A percentile compares a stretch with the other conserved stretches of the same genome.
Conservation (phyloP, 768 basidiomycete species). For the Paxillus ammoniavirescens region DNA sequence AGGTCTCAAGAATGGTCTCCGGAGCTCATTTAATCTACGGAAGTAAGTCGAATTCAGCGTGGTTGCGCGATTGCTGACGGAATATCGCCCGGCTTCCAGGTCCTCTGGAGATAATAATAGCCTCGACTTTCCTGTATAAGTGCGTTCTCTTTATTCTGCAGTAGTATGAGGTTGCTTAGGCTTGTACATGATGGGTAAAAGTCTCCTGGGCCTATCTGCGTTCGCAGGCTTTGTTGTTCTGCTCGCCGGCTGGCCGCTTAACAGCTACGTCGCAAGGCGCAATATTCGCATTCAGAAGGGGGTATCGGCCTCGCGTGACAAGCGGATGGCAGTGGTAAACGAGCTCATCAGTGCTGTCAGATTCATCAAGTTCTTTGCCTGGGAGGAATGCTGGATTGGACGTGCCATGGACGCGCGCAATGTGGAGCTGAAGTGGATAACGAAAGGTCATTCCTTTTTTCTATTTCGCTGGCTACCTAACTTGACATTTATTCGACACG, state of each 20-base stretch:
- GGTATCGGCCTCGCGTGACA: constrained; percentile 31
- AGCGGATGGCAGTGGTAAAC: constrained; percentile 37
- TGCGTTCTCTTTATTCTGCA: not conserved
- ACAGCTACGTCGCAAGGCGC: constrained; percentile 33
- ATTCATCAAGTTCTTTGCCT: constrained; percentile 36
- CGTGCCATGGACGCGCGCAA: constrained; percentile 45
- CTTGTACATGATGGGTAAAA: not conserved
- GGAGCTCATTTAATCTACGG: constrained; percentile 61
- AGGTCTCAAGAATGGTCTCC: constrained; percentile 48
- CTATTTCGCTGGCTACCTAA: not conserved
- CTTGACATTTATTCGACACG: not conserved
- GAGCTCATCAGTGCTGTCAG: constrained; percentile 35
- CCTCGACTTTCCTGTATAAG: constrained; percentile 28
- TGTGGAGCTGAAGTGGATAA: constrained; percentile 69
- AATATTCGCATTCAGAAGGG: constrained; percentile 28
- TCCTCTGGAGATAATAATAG: constrained; percentile 73
- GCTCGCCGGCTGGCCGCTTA: constrained; percentile 34
- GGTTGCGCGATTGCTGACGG: not conserved
- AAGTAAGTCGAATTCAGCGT: constrained; percentile 29
- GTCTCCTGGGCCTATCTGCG: constrained; percentile 38
- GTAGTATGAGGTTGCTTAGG: too few species aligned
- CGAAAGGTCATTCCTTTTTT: constrained; percentile 45
- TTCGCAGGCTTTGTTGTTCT: constrained; percentile 40
- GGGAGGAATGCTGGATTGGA: constrained; percentile 36
- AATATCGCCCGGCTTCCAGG: constrained; percentile 33